These are phyloP conservation scores for Scalesia atractyloides DNA, from an alignment of 129 eudicot genomes.

Conservation along the genomic window DNA sequence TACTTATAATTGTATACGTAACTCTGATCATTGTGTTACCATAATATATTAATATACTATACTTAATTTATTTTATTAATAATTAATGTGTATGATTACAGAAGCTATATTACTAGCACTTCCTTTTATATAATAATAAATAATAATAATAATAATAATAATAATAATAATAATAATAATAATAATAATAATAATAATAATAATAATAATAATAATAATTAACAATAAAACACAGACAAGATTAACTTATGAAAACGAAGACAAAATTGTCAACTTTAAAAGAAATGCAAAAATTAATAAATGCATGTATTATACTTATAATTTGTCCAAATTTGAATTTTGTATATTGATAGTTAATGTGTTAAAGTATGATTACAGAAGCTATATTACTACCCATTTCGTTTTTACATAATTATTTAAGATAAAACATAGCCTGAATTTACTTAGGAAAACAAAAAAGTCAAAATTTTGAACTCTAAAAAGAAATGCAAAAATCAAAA, in stretches of 20 bases:
- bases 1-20: too few relatives aligned
- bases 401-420: not conserved
- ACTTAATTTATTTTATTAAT: too few relatives aligned
- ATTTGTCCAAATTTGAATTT: not conserved
- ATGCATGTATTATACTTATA: not conserved
- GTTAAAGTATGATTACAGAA: not conserved
- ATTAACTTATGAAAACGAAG: not conserved
- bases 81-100: too few relatives aligned
- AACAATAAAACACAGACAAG: not conserved
- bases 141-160: too few relatives aligned
- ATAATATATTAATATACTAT: too few relatives aligned
- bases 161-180: too few relatives aligned
- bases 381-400: not conserved
- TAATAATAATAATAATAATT: too few relatives aligned
- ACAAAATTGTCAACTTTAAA: not conserved
- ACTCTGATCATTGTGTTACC: too few relatives aligned
- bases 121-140: too few relatives aligned
- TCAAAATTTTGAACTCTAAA: not conserved
- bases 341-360: not conserved
- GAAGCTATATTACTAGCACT: too few relatives aligned
- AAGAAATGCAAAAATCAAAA: not conserved
- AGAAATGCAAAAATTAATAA: not conserved
- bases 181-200: too few relatives aligned
- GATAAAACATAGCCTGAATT: not conserved
- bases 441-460: too few relatives aligned